Evolutionary conservation across 2,329 filamentous ascomycete species (phyloP).

Genomic region (Penicillium sp.): DNA sequence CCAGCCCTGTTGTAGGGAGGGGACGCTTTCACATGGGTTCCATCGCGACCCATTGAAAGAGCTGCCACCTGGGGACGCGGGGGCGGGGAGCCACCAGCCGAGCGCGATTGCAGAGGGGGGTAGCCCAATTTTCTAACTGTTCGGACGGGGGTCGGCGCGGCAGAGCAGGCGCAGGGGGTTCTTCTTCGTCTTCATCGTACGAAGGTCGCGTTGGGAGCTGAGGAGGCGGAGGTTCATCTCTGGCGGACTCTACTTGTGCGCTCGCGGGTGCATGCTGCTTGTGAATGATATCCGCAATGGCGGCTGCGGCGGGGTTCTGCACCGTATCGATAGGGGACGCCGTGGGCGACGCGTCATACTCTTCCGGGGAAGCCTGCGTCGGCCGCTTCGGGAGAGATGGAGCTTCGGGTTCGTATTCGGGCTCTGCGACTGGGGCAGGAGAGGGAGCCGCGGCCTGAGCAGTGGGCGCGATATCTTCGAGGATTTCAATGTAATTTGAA

Average conservation of each 20-base stretch:
- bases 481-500: slow-evolving; percentile 87
- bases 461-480: slow-evolving; percentile 47
- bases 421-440: slow-evolving; percentile 31
- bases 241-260: slow-evolving; percentile 26
- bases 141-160: slow-evolving; percentile 62
- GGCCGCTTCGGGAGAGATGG: slow-evolving; percentile 37
- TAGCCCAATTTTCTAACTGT: slow-evolving; percentile 33
- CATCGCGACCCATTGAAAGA: slow-evolving; percentile 31
- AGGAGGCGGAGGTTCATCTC: slow-evolving; percentile 36
- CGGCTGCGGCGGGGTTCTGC: slow-evolving; percentile 55
- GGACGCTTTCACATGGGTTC: slow-evolving; percentile 50
- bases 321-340: slow-evolving; percentile 44
- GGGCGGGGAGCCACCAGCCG: slow-evolving; percentile 51
- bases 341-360: slow-evolving; percentile 24
- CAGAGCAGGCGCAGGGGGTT: slow-evolving; percentile 48
- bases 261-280: slow-evolving; percentile 36
- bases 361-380: slow-evolving; percentile 22
- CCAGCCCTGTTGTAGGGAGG: slow-evolving; percentile 55
- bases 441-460: slow-evolving; percentile 40
- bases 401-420: slow-evolving; percentile 44
- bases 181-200: slow-evolving; percentile 58
- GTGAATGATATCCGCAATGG: slow-evolving; percentile 52
- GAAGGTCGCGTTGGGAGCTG: slow-evolving; percentile 45
- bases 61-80: slow-evolving; percentile 19
- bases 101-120: slow-evolving; percentile 60